phyloP scores from a whole-genome alignment of 148 eudicot species.

The Drosera capensis region DNA sequence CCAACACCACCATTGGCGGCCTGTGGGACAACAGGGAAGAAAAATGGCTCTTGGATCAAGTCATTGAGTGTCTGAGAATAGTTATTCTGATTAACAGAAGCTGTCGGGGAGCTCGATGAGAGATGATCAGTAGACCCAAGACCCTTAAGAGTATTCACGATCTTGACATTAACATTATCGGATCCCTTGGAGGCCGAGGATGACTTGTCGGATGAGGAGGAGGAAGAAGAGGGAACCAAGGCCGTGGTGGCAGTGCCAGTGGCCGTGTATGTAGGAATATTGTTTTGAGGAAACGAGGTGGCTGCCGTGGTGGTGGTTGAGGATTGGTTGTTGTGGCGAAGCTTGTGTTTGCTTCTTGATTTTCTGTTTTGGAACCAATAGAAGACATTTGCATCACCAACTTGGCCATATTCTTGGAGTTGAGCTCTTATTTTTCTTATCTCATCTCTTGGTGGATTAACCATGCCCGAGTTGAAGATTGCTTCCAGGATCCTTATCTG shows the following conservation, averaged over 20 bases:
- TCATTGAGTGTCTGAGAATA: conserved; percentile 13
- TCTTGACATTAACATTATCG: background rate
- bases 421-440: conserved; percentile 68
- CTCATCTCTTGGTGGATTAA: conserved; percentile 91
- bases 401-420: conserved; percentile 81
- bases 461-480: conserved; percentile 92
- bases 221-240: conserved; percentile 40
- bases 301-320: conserved; percentile 1
- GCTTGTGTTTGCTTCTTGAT: conserved; percentile 78
- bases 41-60: conserved; percentile 17
- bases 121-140: conserved; percentile 6
- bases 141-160: background rate
- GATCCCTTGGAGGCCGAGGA: conserved; percentile 35
- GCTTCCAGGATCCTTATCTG: conserved; percentile 84
- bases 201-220: conserved; percentile 51
- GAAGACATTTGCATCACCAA: conserved; percentile 95
- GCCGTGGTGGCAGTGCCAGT: conserved; percentile 4
- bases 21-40: conserved; percentile 32
- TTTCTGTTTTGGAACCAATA: conserved; percentile 97
- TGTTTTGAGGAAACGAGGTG: conserved; percentile 13
- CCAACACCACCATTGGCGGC: conserved; percentile 4
- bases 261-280: conserved; percentile 8
- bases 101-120: conserved; percentile 40
- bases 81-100: conserved; percentile 45
- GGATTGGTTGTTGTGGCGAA: conserved; percentile 37